A percentile compares a stretch with the other conserved stretches of the same genome.
Conservation (phyloP, 441 rosid genomes). For the Syzygium malaccense region DNA sequence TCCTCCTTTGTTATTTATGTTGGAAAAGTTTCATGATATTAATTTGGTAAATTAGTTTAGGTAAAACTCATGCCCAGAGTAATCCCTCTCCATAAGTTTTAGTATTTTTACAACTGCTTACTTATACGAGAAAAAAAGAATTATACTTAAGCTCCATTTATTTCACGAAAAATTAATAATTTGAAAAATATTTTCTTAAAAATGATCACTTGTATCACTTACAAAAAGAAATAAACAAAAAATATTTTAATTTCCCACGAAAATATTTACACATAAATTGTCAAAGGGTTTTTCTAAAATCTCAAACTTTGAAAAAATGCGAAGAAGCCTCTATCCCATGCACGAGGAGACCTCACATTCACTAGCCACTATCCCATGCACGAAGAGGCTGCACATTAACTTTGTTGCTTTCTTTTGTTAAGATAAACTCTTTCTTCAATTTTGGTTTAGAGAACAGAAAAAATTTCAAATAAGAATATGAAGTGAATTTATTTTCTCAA, state of each 20-base stretch:
- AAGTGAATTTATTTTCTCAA: too few species aligned
- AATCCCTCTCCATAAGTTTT: background rate
- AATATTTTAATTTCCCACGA: accelerated
- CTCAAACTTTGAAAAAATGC: background rate
- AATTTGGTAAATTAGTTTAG: too few species aligned
- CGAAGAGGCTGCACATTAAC: background rate
- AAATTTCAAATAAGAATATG: too few species aligned
- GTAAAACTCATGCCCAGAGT: accelerated
- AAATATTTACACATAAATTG: too few species aligned
- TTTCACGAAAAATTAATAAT: accelerated
- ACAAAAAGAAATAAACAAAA: too few species aligned
- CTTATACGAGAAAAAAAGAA: too few species aligned
- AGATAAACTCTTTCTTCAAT: background rate
- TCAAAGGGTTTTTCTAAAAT: accelerated
- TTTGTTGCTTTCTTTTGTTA: too few species aligned
- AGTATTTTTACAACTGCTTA: background rate
- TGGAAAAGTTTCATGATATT: background rate
- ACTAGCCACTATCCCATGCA: background rate
- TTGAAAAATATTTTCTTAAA: too few species aligned
- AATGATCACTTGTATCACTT: accelerated
- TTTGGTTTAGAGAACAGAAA: too few species aligned
- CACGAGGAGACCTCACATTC: background rate
- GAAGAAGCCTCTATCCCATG: accelerated
- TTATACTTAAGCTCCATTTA: accelerated
- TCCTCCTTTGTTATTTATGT: too few species aligned